Conservation (phyloP, 148 eudicot species). For the Chenopodium album region DNA sequence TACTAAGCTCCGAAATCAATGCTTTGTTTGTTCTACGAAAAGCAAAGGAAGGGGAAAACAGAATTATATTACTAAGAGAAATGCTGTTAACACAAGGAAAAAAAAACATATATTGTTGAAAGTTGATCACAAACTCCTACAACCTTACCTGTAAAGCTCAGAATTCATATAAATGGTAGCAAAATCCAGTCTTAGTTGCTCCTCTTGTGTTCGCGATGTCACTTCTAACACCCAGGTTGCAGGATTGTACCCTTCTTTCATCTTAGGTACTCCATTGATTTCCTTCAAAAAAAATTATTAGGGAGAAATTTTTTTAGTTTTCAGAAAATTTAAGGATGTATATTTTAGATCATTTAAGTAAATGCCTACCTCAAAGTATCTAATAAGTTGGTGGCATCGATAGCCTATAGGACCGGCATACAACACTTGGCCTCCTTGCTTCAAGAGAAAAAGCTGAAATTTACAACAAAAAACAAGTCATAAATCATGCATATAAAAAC, state of each 20-base stretch:
- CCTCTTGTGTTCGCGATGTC: constrained; percentile 23
- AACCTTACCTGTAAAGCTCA: constrained; percentile 22
- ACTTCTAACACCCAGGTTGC: constrained; percentile 39
- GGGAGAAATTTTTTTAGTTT: not conserved
- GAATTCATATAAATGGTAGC: constrained; percentile 22
- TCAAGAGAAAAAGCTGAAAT: constrained; percentile 37
- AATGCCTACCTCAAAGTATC: constrained; percentile 40
- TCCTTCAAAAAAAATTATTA: constrained; percentile 8
- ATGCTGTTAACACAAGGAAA: no score
- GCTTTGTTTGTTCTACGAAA: constrained; percentile 21
- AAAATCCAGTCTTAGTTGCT: constrained; percentile 23
- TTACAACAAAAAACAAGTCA: not conserved
- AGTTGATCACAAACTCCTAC: not conserved
- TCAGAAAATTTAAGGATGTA: not conserved
- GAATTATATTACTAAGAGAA: not conserved
- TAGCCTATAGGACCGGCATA: constrained; percentile 38
- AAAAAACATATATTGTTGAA: no score
- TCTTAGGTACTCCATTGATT: constrained; percentile 27
- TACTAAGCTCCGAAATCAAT: constrained; percentile 20
- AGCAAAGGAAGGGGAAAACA: not conserved
- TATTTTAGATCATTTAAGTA: no score
- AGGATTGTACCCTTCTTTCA: constrained; percentile 34
- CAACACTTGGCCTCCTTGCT: constrained; percentile 36
- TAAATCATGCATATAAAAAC: not conserved
- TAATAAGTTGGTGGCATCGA: constrained; percentile 27